Base-by-base conservation (phyloP, 2,329 filamentous ascomycete species). In the Parastagonospora avenae region DNA sequence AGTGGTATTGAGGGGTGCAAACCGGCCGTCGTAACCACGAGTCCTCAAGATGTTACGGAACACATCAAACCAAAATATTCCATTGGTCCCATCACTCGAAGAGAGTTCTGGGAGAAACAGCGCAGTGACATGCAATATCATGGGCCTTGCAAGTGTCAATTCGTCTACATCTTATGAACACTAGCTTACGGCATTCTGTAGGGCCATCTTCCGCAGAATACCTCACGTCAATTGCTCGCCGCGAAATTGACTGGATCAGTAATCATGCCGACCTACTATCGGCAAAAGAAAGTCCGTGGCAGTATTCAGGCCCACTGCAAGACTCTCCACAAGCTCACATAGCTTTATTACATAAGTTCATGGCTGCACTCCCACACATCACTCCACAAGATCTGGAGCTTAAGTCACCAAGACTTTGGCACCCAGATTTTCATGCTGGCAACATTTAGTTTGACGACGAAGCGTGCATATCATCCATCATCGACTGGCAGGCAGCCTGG, bases 211-310 rank as follows among this genome's bases (percentile, higher is more conserved):
- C 63, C 31, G 38, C 30, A 49, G 52, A 62, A 35, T 67, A 67
- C 40, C 50, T 66, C 8, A 27, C 62, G 40, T 61, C 73, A 31
- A 49, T 74, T 41, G 71, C 66, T 50, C 44, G 55, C 28, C 66
- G 69, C 49, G 72, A 75, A 54, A 67, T 70, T 19, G 54, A 66
- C 11, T 73, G 68, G 59, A 62, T 74, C n/a, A 59, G 57, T 35
- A 41, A 56, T n/a, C 44, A 71, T 38, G 44, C 52, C 9, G 38
- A 60, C 30, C 46, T 71, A 33, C 65, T 68, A 2, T 49, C 57
- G 28, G 63, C 64, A 10, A 57, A 48, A 11, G 15, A 68, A 14
- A 64, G 55, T 14, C 54, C 74, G 38, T 74, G 47, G 65, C 57
- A 73, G 71, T 43, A 73, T 70, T 46, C 54, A 50, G 24, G 60